A percentile compares a stretch with the other conserved stretches of the same genome.
phyloP scores from a whole-genome alignment of 2,329 filamentous ascomycete species.

The Aspergillus sp. region DNA sequence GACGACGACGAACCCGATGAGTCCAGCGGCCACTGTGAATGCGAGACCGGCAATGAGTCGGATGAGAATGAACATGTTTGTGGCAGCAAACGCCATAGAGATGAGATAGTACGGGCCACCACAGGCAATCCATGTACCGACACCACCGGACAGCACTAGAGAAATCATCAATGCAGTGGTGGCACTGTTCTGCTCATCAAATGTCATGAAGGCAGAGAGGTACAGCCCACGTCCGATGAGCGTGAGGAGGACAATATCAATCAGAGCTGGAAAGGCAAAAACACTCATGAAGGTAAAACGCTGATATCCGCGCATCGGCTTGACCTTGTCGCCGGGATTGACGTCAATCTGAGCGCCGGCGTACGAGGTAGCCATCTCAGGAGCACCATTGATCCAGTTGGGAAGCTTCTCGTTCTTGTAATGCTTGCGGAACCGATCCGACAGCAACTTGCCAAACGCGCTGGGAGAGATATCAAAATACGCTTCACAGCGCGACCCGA shows the following conservation, averaged over 20 bases:
- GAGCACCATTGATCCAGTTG: constrained; percentile 55
- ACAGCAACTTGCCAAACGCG: constrained; percentile 51
- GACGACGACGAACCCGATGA: constrained; percentile 59
- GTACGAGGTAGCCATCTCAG: constrained; percentile 56
- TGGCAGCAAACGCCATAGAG: constrained; percentile 60
- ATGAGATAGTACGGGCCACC: constrained; percentile 66
- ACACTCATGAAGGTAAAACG: constrained; percentile 63
- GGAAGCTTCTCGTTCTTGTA: constrained; percentile 55
- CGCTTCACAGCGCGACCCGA: constrained; percentile 66
- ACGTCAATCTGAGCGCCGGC: constrained; percentile 58
- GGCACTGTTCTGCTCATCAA: constrained; percentile 55
- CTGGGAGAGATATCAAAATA: constrained; percentile 63
- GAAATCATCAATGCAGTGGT: constrained; percentile 64
- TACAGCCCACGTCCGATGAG: constrained; percentile 65
- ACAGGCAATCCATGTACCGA: constrained; percentile 67
- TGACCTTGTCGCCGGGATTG: constrained; percentile 51
- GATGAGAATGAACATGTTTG: constrained; percentile 61
- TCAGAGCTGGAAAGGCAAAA: constrained; percentile 65
- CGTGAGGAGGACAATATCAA: constrained; percentile 64
- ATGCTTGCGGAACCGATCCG: constrained; percentile 48
- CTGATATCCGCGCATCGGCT: constrained; percentile 52
- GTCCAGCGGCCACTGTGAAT: constrained; percentile 56
- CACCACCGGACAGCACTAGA: constrained; percentile 62
- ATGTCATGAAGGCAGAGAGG: constrained; percentile 61
- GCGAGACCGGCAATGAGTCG: constrained; percentile 57